These are phyloP conservation scores for Fomitopsis serialis DNA, from an alignment of 768 basidiomycete species.

Conservation along the genomic window DNA sequence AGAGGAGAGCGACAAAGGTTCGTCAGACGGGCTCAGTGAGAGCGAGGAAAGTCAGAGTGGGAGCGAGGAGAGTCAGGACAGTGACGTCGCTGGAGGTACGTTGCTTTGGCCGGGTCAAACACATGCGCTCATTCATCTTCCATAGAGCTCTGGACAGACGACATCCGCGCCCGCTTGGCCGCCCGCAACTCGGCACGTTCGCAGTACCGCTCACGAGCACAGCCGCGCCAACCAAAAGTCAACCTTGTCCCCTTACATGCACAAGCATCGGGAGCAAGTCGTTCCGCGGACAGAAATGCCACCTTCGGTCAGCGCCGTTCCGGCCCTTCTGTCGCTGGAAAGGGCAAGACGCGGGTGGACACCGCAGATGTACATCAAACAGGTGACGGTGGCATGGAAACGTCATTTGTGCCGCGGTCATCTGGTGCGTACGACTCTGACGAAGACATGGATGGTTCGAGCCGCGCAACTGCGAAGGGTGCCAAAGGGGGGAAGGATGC, in stretches of 20 bases:
- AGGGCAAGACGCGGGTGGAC: conserved; percentile 8
- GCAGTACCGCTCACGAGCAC: conserved; percentile 4
- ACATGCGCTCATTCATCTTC: neutral
- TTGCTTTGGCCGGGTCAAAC: neutral
- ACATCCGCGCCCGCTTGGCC: conserved; percentile 20
- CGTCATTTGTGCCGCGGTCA: conserved; percentile 71
- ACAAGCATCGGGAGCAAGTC: conserved; percentile 22
- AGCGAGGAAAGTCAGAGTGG: conserved; percentile 18
- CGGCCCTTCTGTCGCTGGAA: conserved; percentile 2
- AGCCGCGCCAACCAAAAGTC: conserved; percentile 42
- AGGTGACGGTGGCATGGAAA: conserved; percentile 71
- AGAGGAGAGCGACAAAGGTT: conserved; percentile 73
- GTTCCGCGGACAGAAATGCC: conserved; percentile 41
- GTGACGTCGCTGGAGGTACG: conserved; percentile 37
- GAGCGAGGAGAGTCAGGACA: conserved; percentile 44
- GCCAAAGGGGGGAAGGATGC: conserved; percentile 27
- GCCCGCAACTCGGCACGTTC: conserved; percentile 12
- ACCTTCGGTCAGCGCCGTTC: conserved; percentile 68
- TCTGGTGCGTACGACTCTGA: conserved; percentile 21
- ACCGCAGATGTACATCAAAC: conserved; percentile 17
- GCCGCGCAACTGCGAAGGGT: conserved; percentile 17
- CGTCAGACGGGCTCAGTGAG: conserved; percentile 36
- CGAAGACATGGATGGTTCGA: conserved; percentile 23
- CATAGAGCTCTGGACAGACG: conserved; percentile 22
- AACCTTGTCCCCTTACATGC: conserved; percentile 65